Evolutionary conservation across 2,329 filamentous ascomycete species (phyloP), one percentile per base, ranked within the genome.

Genomic region (Plectosphaerella plurivora): DNA sequence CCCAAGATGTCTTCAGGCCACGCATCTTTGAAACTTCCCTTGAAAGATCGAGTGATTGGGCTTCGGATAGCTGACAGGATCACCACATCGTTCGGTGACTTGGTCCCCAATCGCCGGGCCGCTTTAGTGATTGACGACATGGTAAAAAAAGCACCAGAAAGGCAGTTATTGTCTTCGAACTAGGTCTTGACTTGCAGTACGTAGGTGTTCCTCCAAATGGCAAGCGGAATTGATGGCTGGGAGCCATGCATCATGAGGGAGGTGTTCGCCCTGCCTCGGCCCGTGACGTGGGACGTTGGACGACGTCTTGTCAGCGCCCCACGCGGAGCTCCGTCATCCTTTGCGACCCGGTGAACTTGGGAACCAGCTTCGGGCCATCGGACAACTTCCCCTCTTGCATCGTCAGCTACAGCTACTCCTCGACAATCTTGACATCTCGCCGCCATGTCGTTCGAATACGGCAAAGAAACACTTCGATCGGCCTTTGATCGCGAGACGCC

Each of bases 1-100:
- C 75, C 74, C 51, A 87, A 79, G 51, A 88, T 72, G 65, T 87
- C 83, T 67, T 88, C 84, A 53, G 86, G 84, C 65, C 85, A 82
- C 22, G 84, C 80, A 65, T 87, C 79, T 66, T 81, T 79, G 63
- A 88, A 78, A 10, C 81, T 81, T 58, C 84, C 84, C 63, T 87
- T 87, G 67, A 83, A 83, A 36, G 83, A 81, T 57, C 82, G 72
- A 10, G 84, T 87, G 37, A 88, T 75, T 7, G 84, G 82, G 16
- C 83, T 87, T 54, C 85, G 80, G 41, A 87, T 74, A 9, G 83
- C 81, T 42, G 84, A 86, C 56, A 87, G 80, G 57, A 88, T 79
- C 60, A 88, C 82, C 41, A 87, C 76, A 64, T 88, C 84, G 53
- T 79, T 76, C 10, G 83, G 79, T 35, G 76, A 74, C 16, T 48